Conservation (phyloP, 257 asterid genomes). For the Echium plantagineum region DNA sequence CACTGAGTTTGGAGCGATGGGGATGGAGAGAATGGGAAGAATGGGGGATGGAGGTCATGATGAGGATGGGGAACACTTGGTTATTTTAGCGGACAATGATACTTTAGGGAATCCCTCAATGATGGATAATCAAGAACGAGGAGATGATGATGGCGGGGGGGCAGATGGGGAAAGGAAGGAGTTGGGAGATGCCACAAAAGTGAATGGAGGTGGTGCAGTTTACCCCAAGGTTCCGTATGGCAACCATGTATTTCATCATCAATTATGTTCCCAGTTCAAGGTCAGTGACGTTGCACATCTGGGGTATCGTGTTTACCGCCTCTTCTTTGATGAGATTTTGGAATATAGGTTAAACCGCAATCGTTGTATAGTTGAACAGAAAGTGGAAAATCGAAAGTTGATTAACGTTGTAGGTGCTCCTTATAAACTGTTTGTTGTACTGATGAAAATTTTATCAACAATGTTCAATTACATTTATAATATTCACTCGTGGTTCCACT, state of each 20-base stretch:
- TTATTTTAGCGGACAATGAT: constrained; percentile 62
- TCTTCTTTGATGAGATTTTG: constrained; percentile 57
- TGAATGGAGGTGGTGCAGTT: constrained; percentile 41
- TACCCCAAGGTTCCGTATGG: constrained; percentile 54
- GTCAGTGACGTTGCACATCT: constrained; percentile 56
- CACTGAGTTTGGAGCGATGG: constrained; percentile 35
- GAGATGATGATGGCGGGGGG: constrained; percentile 47
- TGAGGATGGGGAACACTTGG: constrained; percentile 67
- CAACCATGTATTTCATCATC: constrained; percentile 62
- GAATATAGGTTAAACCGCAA: constrained; percentile 35
- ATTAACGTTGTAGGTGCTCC: background rate
- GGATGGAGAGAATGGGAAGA: constrained; percentile 40
- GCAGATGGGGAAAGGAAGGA: constrained; percentile 84
- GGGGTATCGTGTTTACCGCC: constrained; percentile 33
- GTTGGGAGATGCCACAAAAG: constrained; percentile 42
- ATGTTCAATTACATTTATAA: constrained; percentile 4
- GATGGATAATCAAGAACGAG: constrained; percentile 65
- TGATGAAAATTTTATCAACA: constrained; percentile 21
- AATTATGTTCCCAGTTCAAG: constrained; percentile 86
- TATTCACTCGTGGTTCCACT: background rate
- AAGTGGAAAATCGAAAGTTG: constrained; percentile 19
- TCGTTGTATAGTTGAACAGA: constrained; percentile 25
- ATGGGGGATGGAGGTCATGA: constrained; percentile 57
- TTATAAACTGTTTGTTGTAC: constrained; percentile 20
- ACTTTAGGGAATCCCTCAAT: constrained; percentile 12